A percentile compares a stretch with the other conserved stretches of the same genome.
Evolutionary conservation across 2,329 filamentous ascomycete species (phyloP).

Genomic region (Trematosphaeria pertusa): DNA sequence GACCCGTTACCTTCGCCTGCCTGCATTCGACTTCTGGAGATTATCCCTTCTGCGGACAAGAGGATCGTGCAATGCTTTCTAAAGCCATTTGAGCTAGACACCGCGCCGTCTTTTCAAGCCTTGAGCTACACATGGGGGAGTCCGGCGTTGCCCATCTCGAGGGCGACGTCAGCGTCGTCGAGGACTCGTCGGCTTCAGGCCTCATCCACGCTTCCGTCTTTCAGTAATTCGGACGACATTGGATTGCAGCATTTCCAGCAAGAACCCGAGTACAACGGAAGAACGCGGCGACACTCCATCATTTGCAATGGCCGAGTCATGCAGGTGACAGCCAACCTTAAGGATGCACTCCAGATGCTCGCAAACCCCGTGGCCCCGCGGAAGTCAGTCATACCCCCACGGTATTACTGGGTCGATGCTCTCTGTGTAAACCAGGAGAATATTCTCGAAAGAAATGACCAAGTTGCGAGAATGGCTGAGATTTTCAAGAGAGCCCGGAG

Average conservation of each 20-base stretch:
- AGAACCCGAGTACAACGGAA: too few species aligned
- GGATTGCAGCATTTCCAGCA: not conserved
- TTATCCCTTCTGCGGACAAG: slow-evolving; percentile 20
- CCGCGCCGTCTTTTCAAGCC: slow-evolving; percentile 27
- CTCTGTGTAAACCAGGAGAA: slow-evolving; percentile 39
- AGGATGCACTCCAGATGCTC: slow-evolving; percentile 34
- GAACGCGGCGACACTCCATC: slow-evolving; percentile 21
- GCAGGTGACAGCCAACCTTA: slow-evolving; percentile 29
- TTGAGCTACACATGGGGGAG: slow-evolving; percentile 31
- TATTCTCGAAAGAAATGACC: slow-evolving; percentile 29
- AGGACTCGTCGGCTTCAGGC: not conserved
- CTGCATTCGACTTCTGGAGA: slow-evolving; percentile 29
- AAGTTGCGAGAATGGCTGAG: slow-evolving; percentile 38
- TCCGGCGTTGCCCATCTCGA: slow-evolving; percentile 13
- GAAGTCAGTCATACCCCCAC: slow-evolving; percentile 9
- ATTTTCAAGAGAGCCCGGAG: slow-evolving; percentile 33
- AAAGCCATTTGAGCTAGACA: slow-evolving; percentile 22
- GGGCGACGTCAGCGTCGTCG: not conserved
- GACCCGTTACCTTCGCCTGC: slow-evolving; percentile 25
- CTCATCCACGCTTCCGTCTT: not conserved
- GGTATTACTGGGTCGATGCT: slow-evolving; percentile 39
- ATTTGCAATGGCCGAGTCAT: slow-evolving; percentile 27
- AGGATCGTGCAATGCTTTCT: slow-evolving; percentile 21
- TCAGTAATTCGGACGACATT: not conserved
- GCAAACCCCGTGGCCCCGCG: slow-evolving; percentile 11